Conservation (phyloP, 371 early-diverging fungal genomes). For the Dipsacomyces acuminosporus region DNA sequence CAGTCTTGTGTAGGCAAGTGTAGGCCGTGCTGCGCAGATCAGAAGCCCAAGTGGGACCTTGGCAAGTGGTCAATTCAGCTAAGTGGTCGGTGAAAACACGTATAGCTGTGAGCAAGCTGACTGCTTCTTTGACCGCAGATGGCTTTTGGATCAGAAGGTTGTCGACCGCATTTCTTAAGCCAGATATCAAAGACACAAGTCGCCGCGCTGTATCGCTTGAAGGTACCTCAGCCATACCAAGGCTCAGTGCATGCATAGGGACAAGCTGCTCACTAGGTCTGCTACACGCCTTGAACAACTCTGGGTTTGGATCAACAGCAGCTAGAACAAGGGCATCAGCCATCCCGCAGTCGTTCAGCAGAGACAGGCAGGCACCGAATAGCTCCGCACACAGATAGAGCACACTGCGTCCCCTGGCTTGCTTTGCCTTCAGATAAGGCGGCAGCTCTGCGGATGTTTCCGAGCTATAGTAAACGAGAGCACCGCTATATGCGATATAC, state of each 20-base stretch:
- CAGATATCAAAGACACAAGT: neutral
- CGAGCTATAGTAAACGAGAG: conserved; percentile 1
- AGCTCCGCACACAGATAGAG: conserved; percentile 16
- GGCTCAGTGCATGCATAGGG: no score
- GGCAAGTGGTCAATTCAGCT: neutral
- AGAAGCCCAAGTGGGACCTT: no score
- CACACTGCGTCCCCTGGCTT: conserved; percentile 16
- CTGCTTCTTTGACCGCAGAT: conserved; percentile 7
- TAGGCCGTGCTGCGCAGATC: no score
- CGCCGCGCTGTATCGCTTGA: neutral
- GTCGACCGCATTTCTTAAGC: conserved; percentile 7
- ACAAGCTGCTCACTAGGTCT: no score
- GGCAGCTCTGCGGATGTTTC: conserved; percentile 7
- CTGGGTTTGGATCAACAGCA: conserved; percentile 6
- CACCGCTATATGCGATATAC: conserved; percentile 23
- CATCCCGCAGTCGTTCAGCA: neutral
- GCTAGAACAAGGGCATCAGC: conserved; percentile 9
- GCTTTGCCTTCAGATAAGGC: conserved; percentile 3
- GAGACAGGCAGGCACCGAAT: conserved; percentile 12
- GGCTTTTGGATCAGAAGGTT: conserved; percentile 14
- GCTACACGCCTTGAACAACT: neutral
- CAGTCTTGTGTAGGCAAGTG: conserved; percentile 6
- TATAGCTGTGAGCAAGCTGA: neutral
- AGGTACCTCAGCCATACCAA: neutral
- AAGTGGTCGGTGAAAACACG: neutral